Conservation (phyloP, 306 rosid genomes). For the Inga laurina region DNA sequence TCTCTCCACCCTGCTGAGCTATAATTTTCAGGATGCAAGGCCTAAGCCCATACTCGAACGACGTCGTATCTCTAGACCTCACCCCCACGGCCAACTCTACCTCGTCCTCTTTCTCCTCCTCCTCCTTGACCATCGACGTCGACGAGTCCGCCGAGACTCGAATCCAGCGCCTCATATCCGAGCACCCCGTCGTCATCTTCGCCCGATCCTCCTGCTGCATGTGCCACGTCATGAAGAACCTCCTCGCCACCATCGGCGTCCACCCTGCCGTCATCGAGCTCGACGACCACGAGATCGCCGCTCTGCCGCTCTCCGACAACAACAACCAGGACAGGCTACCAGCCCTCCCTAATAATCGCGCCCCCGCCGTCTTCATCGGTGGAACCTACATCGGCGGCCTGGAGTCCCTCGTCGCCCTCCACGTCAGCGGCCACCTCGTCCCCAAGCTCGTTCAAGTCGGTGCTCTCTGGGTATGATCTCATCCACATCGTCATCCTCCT, state of each 20-base stretch:
- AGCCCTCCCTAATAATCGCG: slow-evolving; percentile 27
- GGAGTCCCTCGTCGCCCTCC: slow-evolving; percentile 96
- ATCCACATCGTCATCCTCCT: background rate
- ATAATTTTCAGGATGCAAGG: slow-evolving; percentile 62
- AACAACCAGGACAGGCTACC: background rate
- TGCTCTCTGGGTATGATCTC: slow-evolving; percentile 67
- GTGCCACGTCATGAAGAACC: slow-evolving; percentile 99
- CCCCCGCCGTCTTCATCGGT: slow-evolving; percentile 85
- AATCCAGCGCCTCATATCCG: slow-evolving; percentile 91
- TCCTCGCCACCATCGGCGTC: slow-evolving; percentile 83
- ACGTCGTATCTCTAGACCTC: slow-evolving; percentile 64
- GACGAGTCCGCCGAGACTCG: slow-evolving; percentile 77
- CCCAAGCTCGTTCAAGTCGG: slow-evolving; percentile 92
- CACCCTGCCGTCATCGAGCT: slow-evolving; percentile 96
- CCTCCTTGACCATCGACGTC: slow-evolving; percentile 78
- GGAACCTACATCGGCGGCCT: slow-evolving; percentile 77
- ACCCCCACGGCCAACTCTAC: slow-evolving; percentile 26
- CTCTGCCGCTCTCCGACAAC: slow-evolving; percentile 46
- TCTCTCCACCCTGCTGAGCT: too few species aligned
- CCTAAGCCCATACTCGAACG: slow-evolving; percentile 66
- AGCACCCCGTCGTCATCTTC: slow-evolving; percentile 91
- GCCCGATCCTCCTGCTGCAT: slow-evolving; percentile 90
- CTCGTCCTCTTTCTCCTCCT: slow-evolving; percentile 18
- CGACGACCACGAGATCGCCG: slow-evolving; percentile 85
- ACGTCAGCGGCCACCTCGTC: slow-evolving; percentile 87